Conservation (phyloP, 495 filamentous ascomycete genomes). For the Neurospora tetraspora region DNA sequence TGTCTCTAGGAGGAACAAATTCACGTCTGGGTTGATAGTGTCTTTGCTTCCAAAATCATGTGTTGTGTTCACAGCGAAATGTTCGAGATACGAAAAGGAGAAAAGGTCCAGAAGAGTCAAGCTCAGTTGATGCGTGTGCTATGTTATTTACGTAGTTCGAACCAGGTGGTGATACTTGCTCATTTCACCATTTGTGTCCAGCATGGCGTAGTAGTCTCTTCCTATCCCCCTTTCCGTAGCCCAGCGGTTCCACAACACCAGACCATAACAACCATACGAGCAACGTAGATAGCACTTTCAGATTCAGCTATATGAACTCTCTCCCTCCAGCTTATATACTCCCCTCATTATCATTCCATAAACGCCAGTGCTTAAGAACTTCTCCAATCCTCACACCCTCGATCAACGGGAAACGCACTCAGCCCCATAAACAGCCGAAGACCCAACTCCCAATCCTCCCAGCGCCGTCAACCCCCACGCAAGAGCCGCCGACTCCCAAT, state of each 20-base stretch:
- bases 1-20: not conserved
- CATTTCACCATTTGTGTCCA: not conserved
- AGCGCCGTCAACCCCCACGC: conserved; percentile 33
- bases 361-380: not conserved
- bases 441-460: conserved; percentile 31
- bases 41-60: not conserved
- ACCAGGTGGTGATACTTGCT: not conserved
- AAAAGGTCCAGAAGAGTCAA: no score
- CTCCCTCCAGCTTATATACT: not conserved
- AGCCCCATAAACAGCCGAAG: conserved; percentile 33
- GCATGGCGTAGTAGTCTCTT: no score
- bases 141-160: not conserved
- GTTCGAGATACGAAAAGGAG: no score
- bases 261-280: not conserved
- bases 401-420: conserved; percentile 30
- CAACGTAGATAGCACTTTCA: not conserved
- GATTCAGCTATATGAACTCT: not conserved
- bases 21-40: not conserved
- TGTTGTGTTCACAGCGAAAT: not conserved
- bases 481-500: conserved; percentile 37
- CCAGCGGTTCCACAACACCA: not conserved
- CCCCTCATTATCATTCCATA: not conserved
- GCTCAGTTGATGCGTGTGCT: not conserved
- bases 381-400: not conserved
- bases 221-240: not conserved